phyloP scores from a whole-genome alignment of 495 filamentous ascomycete species.

The Aspergillus nidulans region DNA sequence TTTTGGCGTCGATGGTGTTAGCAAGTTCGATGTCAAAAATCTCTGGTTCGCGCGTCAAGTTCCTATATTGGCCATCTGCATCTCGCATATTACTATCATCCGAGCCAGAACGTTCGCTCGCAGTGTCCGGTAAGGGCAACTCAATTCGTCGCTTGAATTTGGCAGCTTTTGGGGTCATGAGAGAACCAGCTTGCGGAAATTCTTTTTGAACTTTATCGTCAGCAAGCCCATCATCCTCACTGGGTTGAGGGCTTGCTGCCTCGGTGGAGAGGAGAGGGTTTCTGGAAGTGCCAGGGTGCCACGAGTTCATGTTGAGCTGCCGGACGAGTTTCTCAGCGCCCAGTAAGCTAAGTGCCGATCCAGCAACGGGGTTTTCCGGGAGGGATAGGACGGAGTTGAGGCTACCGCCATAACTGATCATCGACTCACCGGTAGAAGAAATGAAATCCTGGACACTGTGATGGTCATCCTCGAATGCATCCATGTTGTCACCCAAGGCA shows the following conservation, averaged over 20 bases:
- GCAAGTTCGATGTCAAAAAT: constrained; percentile 34
- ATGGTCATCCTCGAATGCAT: constrained; percentile 24
- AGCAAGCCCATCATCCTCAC: constrained; percentile 5
- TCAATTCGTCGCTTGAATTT: constrained; percentile 33
- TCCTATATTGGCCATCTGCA: not conserved
- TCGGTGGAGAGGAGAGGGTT: constrained; percentile 31
- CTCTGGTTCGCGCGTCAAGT: constrained; percentile 10
- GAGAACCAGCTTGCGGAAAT: constrained; percentile 9
- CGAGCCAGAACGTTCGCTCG: constrained; percentile 40
- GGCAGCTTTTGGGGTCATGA: constrained; percentile 31
- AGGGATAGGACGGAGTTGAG: constrained; percentile 41
- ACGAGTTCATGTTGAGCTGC: constrained; percentile 63
- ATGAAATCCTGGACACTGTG: constrained; percentile 29
- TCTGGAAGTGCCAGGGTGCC: constrained; percentile 28
- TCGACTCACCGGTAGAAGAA: constrained; percentile 45
- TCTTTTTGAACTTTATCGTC: constrained; percentile 3
- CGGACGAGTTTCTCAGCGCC: constrained; percentile 65
- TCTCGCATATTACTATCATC: constrained; percentile 15
- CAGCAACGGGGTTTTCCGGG: constrained; percentile 34
- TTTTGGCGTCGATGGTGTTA: constrained; percentile 40
- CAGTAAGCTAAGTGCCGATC: constrained; percentile 54
- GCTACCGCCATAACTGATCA: constrained; percentile 34
- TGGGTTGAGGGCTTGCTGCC: constrained; percentile 33
- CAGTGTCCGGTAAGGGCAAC: constrained; percentile 39
- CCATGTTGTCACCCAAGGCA: constrained; percentile 35